Percentiles rank a stretch among this genome's conserved stretches.
Evolutionary conservation across 1,284 basidiomycete genomes (phyloP).

Genomic region (Boletus semigastroideus): DNA sequence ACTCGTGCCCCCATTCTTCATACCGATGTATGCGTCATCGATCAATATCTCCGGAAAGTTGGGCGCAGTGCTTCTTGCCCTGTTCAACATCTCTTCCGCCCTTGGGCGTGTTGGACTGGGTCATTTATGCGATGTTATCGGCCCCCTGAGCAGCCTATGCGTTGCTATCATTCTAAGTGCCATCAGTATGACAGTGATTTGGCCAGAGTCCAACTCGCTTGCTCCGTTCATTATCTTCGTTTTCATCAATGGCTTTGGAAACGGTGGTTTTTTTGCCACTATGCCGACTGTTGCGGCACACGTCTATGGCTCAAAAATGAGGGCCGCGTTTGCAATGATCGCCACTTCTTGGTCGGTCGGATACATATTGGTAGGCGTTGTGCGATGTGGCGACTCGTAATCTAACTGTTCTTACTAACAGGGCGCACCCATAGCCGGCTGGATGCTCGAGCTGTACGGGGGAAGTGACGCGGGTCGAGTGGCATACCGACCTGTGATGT

Average conservation of each 20-base stretch:
- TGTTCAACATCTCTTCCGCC: slow-evolving; percentile 1
- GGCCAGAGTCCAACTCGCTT: neutral
- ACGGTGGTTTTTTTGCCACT: neutral
- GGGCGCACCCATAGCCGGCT: slow-evolving; percentile 28
- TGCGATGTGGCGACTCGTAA: neutral
- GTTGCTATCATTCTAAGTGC: neutral
- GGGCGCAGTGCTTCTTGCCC: neutral
- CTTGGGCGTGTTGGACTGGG: neutral
- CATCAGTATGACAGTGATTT: neutral
- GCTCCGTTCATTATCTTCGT: neutral
- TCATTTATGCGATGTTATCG: slow-evolving; percentile 2
- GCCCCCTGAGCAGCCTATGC: slow-evolving; percentile 1
- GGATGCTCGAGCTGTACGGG: slow-evolving; percentile 31
- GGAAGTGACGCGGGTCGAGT: slow-evolving; percentile 20
- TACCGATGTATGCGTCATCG: slow-evolving; percentile 2
- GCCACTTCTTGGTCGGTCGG: slow-evolving; percentile 15
- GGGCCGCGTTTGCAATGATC: slow-evolving; percentile 1
- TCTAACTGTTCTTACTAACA: neutral
- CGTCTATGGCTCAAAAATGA: neutral
- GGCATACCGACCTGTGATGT: slow-evolving; percentile 34
- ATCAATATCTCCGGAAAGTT: neutral
- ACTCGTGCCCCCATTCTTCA: slow-evolving; percentile 2
- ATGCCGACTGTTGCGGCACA: neutral
- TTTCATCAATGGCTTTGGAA: slow-evolving; percentile 1
- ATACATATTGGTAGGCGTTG: slow-evolving; percentile 26